phyloP scores from a whole-genome alignment of 2,329 filamentous ascomycete genomes.

The Nothomitra cinnamomea region DNA sequence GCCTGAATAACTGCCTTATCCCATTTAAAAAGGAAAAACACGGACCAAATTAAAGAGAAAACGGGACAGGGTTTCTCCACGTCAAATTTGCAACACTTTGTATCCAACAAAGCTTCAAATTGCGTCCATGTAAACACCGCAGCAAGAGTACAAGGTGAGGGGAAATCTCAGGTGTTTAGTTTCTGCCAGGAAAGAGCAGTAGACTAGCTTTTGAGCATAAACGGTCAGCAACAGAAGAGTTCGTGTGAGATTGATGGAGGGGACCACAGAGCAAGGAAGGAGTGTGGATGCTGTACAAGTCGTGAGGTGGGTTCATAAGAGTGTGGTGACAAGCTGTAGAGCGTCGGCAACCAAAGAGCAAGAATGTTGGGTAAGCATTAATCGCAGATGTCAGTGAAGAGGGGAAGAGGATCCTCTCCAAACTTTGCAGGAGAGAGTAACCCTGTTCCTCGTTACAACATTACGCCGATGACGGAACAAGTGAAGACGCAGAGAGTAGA shows the following conservation, averaged over 20 bases:
- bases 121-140: not conserved
- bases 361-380: not conserved
- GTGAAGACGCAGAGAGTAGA: not conserved
- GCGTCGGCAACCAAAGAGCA: not conserved
- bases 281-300: slow-evolving; percentile 1
- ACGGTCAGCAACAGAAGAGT: not conserved
- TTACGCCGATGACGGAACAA: slow-evolving; percentile 2
- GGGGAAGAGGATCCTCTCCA: not conserved
- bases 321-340: not conserved
- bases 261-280: no score
- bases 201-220: not conserved
- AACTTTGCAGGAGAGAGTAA: not conserved
- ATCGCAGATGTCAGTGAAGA: not conserved
- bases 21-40: no score
- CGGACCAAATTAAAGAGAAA: not conserved
- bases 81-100: not conserved
- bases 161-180: not conserved
- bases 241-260: not conserved
- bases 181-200: not conserved
- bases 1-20: no score
- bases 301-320: not conserved
- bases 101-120: slow-evolving; percentile 3
- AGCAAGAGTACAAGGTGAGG: not conserved
- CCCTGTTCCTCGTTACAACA: slow-evolving; percentile 1
- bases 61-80: not conserved